Percentiles rank a stretch among this genome's conserved stretches.
Evolutionary conservation across 768 basidiomycete species (phyloP).

Genomic region (Auriscalpium orientale): DNA sequence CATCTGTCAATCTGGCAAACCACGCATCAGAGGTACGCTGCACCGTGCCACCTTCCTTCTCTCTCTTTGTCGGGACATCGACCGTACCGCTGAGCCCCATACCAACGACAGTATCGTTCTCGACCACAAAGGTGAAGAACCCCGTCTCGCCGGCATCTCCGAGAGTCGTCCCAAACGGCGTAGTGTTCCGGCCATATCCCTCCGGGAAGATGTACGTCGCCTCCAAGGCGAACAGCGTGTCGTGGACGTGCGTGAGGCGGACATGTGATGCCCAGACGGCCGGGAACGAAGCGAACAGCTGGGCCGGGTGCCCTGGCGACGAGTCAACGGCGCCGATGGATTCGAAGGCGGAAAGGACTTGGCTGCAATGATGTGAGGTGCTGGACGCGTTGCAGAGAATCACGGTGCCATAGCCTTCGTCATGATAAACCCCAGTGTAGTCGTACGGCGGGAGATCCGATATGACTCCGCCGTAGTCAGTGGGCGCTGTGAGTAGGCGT

Average conservation of each 20-base stretch:
- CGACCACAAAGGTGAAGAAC: background rate
- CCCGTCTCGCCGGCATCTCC: background rate
- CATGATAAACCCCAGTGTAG: slow-evolving; percentile 1
- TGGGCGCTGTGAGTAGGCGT: background rate
- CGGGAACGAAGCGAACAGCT: background rate
- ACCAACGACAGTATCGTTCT: background rate
- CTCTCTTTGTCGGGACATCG: background rate
- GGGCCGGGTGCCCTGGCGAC: background rate
- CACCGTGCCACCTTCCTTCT: background rate
- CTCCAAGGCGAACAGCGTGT: background rate
- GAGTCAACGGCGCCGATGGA: background rate
- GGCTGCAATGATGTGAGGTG: background rate
- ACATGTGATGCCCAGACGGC: background rate
- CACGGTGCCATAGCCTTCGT: background rate
- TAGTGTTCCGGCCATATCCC: slow-evolving; percentile 7
- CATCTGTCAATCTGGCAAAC: background rate
- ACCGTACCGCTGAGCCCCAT: background rate
- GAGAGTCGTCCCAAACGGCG: background rate
- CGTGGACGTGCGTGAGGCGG: background rate
- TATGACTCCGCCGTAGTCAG: too few species aligned
- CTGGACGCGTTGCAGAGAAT: slow-evolving; percentile 2
- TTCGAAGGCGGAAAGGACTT: slow-evolving; percentile 1
- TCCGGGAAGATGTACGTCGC: slow-evolving; percentile 1
- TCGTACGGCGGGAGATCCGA: background rate
- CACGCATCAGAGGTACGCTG: background rate